Percentiles rank a stretch among this genome's conserved stretches.
Evolutionary conservation across 192 early-diverging fungal species (phyloP).

Genomic region (Coemansia sp.): DNA sequence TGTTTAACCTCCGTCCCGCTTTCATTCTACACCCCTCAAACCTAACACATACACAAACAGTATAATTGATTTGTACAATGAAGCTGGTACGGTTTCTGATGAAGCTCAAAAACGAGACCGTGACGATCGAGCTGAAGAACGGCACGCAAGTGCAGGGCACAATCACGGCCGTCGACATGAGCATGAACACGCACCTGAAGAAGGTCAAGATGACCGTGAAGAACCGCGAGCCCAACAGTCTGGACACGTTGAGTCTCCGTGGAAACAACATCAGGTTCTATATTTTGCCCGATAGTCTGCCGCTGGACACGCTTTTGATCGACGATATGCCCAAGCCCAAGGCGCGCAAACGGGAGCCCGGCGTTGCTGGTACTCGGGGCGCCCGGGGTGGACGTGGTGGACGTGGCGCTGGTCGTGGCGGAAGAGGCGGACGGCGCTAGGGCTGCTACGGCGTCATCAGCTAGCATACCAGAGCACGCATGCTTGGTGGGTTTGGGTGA

Average conservation of each 20-base stretch:
- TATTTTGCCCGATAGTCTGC: slow-evolving; percentile 92
- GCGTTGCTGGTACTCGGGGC: slow-evolving; percentile 10
- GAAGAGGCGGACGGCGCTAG: slow-evolving; percentile 60
- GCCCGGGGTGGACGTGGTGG: slow-evolving; percentile 58
- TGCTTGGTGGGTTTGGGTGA: not conserved
- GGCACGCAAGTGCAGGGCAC: slow-evolving; percentile 97
- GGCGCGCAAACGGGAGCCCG: slow-evolving; percentile 75
- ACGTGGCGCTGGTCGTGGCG: slow-evolving; percentile 68
- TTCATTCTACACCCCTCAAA: not conserved
- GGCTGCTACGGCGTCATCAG: too few species aligned
- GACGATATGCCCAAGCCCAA: slow-evolving; percentile 94
- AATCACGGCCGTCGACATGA: slow-evolving; percentile 95
- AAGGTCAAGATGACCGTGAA: slow-evolving; percentile 98
- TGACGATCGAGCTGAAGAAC: slow-evolving; percentile 98
- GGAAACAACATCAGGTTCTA: slow-evolving; percentile 95
- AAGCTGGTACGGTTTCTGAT: slow-evolving; percentile 82
- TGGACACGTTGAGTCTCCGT: slow-evolving; percentile 93
- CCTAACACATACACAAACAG: not conserved
- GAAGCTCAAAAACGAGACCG: slow-evolving; percentile 96
- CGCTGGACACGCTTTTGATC: slow-evolving; percentile 92
- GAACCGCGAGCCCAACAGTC: slow-evolving; percentile 81
- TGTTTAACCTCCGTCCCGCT: not conserved
- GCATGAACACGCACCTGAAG: slow-evolving; percentile 99
- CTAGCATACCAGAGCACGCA: not conserved
- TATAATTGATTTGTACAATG: slow-evolving; percentile 16